Percentiles rank a stretch among this genome's conserved stretches.
Evolutionary conservation across 768 basidiomycete genomes (phyloP).

Genomic region (Heimioporus sp.): DNA sequence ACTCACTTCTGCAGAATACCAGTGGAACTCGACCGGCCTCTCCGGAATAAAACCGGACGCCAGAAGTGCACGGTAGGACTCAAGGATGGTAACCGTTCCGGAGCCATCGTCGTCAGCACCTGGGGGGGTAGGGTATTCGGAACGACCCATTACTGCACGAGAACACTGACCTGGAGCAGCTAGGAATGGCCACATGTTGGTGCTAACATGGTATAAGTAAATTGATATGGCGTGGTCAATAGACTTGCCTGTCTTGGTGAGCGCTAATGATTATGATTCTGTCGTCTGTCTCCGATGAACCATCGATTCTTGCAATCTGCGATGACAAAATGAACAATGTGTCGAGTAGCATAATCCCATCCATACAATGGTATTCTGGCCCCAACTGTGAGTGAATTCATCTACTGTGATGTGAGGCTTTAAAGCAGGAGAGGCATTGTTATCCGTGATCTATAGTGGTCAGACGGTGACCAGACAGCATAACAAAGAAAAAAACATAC

Average conservation of each 20-base stretch:
- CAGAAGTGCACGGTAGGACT: constrained; percentile 42
- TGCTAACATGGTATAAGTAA: constrained; percentile 36
- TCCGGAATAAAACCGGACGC: constrained; percentile 40
- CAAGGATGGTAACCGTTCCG: constrained; percentile 45
- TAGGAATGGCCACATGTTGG: constrained; percentile 75
- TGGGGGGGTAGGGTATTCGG: constrained; percentile 4
- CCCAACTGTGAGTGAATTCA: constrained; percentile 82
- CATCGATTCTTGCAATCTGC: constrained; percentile 76
- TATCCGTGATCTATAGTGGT: constrained; percentile 53
- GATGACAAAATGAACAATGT: constrained; percentile 1
- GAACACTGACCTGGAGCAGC: constrained; percentile 63
- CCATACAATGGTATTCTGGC: constrained; percentile 75
- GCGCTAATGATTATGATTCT: constrained; percentile 70
- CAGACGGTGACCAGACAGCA: constrained; percentile 1
- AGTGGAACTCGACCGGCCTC: constrained; percentile 47
- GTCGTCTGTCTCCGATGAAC: constrained; percentile 59
- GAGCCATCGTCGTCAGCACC: constrained; percentile 47
- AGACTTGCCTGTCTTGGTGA: constrained; percentile 73
- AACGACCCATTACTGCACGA: not conserved
- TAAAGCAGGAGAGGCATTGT: constrained; percentile 58
- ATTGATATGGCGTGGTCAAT: not conserved
- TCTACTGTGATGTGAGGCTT: constrained; percentile 56
- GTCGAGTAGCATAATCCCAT: not conserved
- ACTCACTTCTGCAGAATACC: constrained; percentile 44
- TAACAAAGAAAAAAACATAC: constrained; percentile 32